These are phyloP conservation scores for Petrea volubilis DNA, from an alignment of 257 asterid species.

Conservation along the genomic window DNA sequence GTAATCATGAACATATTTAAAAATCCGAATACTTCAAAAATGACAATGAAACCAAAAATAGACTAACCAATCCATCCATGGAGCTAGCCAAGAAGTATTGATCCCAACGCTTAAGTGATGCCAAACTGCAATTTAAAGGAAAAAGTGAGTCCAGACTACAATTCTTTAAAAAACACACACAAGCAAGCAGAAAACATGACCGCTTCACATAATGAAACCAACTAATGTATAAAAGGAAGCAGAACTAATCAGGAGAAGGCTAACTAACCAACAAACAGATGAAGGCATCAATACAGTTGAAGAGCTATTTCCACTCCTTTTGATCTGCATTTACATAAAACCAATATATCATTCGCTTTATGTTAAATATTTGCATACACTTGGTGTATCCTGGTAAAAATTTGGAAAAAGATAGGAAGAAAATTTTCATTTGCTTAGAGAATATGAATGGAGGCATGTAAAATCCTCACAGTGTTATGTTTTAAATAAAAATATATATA, in stretches of 20 bases:
- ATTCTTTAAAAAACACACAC: not conserved
- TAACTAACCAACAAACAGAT: slow-evolving; percentile 78
- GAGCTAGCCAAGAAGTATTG: slow-evolving; percentile 92
- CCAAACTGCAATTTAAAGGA: slow-evolving; percentile 56
- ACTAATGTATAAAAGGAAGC: slow-evolving; percentile 16
- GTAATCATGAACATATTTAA: not conserved
- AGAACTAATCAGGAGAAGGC: slow-evolving; percentile 10
- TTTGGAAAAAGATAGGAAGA: not conserved
- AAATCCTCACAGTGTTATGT: not conserved
- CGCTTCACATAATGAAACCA: slow-evolving; percentile 3
- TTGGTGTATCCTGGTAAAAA: not conserved
- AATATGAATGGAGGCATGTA: not conserved
- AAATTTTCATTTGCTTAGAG: not conserved
- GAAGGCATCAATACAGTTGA: slow-evolving; percentile 63
- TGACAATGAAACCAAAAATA: slow-evolving; percentile 12
- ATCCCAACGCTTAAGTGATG: slow-evolving; percentile 61
- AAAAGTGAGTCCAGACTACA: slow-evolving; percentile 48
- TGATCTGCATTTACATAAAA: slow-evolving; percentile 51
- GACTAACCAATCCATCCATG: slow-evolving; percentile 97
- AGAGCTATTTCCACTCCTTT: slow-evolving; percentile 26
- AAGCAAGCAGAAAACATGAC: slow-evolving; percentile 1
- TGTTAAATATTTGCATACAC: not conserved
- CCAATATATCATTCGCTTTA: not conserved
- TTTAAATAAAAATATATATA: not conserved
- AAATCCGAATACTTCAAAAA: slow-evolving; percentile 6